Percentiles rank a stretch among this genome's conserved stretches.
Conservation (phyloP, 352 stramenopile genomes). For the Globisporangium lucens region DNA sequence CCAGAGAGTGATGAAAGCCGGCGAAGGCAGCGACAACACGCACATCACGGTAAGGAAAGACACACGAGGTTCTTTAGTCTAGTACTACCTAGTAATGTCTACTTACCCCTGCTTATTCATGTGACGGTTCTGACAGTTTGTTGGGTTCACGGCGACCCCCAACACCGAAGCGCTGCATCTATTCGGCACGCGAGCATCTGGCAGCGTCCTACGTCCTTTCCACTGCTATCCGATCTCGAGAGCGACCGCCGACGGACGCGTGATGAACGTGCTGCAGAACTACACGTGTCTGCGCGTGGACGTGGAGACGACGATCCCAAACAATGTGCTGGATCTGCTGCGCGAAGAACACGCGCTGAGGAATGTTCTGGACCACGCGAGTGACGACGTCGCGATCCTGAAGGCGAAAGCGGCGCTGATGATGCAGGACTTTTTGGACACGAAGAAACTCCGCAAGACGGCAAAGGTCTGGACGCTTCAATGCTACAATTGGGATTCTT, state of each 20-base stretch:
- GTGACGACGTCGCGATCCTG: conserved; percentile 51
- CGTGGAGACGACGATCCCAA: conserved; percentile 55
- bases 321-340: conserved; percentile 32
- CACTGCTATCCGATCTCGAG: conserved; percentile 71
- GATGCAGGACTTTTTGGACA: conserved; percentile 63
- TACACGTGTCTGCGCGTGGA: conserved; percentile 56
- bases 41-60: conserved; percentile 34
- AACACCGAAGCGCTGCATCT: conserved; percentile 61
- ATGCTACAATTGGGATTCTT: neutral
- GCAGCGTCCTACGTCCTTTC: conserved; percentile 38
- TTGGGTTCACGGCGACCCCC: conserved; percentile 79
- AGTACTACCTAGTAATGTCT: neutral
- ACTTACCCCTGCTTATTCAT: neutral
- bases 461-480: conserved; percentile 27
- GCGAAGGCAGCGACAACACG: conserved; percentile 31
- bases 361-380: conserved; percentile 60
- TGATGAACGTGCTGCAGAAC: conserved; percentile 66
- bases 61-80: neutral
- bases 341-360: conserved; percentile 26
- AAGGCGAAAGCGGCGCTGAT: conserved; percentile 71
- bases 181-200: conserved; percentile 40
- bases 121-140: conserved; percentile 39
- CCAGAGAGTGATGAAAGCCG: conserved; percentile 55
- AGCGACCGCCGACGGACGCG: conserved; percentile 46
- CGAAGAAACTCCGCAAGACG: conserved; percentile 19